Base-by-base conservation (phyloP, 768 basidiomycete species). In the Mycena haematopus region DNA sequence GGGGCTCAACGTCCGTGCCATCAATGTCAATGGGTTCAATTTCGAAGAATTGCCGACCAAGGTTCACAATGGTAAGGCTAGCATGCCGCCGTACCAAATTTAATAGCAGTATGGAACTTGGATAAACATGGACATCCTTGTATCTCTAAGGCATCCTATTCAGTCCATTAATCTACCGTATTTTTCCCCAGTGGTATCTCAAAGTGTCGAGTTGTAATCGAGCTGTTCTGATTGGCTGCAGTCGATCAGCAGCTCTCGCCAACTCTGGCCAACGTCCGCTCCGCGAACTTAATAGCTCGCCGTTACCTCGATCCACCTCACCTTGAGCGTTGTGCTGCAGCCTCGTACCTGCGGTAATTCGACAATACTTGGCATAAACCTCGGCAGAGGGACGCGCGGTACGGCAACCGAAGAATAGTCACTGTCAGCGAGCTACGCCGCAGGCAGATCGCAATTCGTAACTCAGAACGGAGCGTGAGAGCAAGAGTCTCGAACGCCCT, bases 21-120 rank as follows among this genome's bases (percentile, higher is more conserved):
- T 62, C 19, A 25, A 51, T 27, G 54, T 62, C 19, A 25, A 51
- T 27, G 54, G 19, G 10, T n/a, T 62, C 19, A 25, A 56, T 40
- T 62, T 40, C 17, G 19, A 25, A 15, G 13, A 19, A 24, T 29
- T 59, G 24, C 58, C 58, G 46, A 51, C 49, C 15, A 52, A 21
- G 40, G 58, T 60, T 10, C 58, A 60, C n/a, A 46, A 60, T 33
- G 50, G 58, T 31, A 40, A n/a, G 14, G 51, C 50, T n/a, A 45
- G n/a, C 14, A 25, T 29, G 46, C 40, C 50, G 3, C 47, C 52
- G 38, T 52, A 52, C 35, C 4, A 40, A 45, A 11, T 19, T 19
- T 7, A n/a, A 50, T 31, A n/a, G 25, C 25, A 17, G n/a, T n/a
- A n/a, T n/a, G n/a, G n/a, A n/a, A n/a, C n/a, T n/a, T n/a, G n/a